Base-by-base conservation (phyloP, 371 early-diverging fungal species). In the Circinella umbellata region DNA sequence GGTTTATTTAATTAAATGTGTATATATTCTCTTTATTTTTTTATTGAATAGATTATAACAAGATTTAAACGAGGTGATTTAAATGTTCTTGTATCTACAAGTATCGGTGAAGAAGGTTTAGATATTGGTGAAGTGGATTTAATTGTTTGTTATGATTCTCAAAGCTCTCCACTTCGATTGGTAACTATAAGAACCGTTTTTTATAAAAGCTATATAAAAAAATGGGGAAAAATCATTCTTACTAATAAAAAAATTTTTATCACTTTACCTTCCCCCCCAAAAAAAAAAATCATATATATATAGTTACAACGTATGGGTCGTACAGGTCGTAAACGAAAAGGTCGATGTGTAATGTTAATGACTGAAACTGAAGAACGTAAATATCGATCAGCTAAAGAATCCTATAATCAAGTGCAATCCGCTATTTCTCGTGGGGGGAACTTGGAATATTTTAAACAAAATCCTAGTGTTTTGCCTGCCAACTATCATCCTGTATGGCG, bases 91-190 rank as follows among this genome's bases (percentile, higher is more conserved):
- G 96, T 97, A 0, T 90, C 95, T 4, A 97, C 98, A 0, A 94
- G 91, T 20, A 96, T 98, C 64, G 98, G 97, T 54, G 98, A 98
- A 81, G 98, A 98, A 83, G 98, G 98, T 2, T 79, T 98, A 35
- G 98, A 98, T 77, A 98, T 98, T 80, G 98, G 98, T 66, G 97
- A 98, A 68, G 93, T 98, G 3, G 98, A 98, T 73, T 79, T 98
- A 39, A 97, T 98, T 71, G 75, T 97, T 9, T 96, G 96, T 78
- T 98, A 89, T 72, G 98, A 98, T 71, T 85, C 93, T 4, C 95
- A 95, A 66, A 84, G 85, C 39, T 93, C 93, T 4, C 94, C 95
- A 3, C 90, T 93, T 69, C 89, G 94, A 53, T 91, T 95, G 94
- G 88, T 86, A 84, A 65, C 27, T 27, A 27, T 27, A 27, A 27